Evolutionary conservation across 345 rosid genomes (phyloP).

Genomic region (Pistacia vera): DNA sequence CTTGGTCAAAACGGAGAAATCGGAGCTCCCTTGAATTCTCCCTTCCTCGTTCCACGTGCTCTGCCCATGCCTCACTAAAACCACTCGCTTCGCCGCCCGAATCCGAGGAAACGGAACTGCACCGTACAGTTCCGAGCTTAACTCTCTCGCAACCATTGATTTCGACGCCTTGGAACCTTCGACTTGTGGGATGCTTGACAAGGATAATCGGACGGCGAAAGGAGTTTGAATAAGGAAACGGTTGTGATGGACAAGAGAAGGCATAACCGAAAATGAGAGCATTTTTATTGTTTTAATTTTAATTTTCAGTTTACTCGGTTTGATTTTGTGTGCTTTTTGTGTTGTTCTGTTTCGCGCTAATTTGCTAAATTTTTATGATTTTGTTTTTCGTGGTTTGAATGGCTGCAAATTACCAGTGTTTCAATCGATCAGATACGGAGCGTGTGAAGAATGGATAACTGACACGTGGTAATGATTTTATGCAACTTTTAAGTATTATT

Average conservation of each 20-base stretch:
- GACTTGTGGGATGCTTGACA: slow-evolving; percentile 38
- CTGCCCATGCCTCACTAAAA: slow-evolving; percentile 94
- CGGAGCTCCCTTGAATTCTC: slow-evolving; percentile 92
- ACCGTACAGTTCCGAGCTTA: slow-evolving; percentile 37
- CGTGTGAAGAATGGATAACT: neutral
- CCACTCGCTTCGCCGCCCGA: slow-evolving; percentile 71
- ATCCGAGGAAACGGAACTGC: slow-evolving; percentile 48
- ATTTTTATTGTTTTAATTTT: slow-evolving; percentile 22
- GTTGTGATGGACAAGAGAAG: slow-evolving; percentile 29
- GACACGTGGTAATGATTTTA: slow-evolving; percentile 14
- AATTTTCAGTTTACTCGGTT: neutral
- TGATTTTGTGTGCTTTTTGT: neutral
- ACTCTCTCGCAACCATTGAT: slow-evolving; percentile 20
- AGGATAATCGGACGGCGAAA: slow-evolving; percentile 38
- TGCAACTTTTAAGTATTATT: no score
- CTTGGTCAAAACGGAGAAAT: slow-evolving; percentile 78
- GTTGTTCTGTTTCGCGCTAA: slow-evolving; percentile 25
- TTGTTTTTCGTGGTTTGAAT: neutral
- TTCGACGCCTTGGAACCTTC: slow-evolving; percentile 23
- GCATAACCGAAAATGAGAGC: slow-evolving; percentile 50
- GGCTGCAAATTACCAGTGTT: slow-evolving; percentile 28
- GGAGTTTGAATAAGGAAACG: slow-evolving; percentile 24
- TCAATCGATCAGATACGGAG: neutral
- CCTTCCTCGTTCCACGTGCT: slow-evolving; percentile 98
- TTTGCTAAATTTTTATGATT: neutral